A percentile compares a stretch with the other conserved stretches of the same genome.
Conservation (phyloP, 2,329 filamentous ascomycete species). For the Aureobasidium lini region DNA sequence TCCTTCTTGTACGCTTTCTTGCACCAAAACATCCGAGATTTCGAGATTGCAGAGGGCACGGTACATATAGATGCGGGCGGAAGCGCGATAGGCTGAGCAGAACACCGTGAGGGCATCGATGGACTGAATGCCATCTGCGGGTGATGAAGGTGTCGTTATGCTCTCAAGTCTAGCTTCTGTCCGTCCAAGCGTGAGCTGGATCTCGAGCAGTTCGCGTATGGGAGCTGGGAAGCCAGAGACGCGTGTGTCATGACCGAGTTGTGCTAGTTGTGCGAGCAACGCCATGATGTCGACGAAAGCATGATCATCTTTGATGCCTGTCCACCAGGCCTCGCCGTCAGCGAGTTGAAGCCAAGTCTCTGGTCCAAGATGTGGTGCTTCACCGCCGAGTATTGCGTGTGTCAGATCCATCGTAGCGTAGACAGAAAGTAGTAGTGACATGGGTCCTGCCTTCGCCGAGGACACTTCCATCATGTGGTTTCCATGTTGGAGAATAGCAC, state of each 20-base stretch:
- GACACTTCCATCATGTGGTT: not conserved
- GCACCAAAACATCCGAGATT: not conserved
- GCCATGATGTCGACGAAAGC: conserved; percentile 5
- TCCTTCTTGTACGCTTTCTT: conserved; percentile 5
- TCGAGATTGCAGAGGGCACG: not conserved
- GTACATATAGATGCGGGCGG: conserved; percentile 2
- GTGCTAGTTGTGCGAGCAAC: not conserved
- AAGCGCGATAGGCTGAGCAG: not conserved
- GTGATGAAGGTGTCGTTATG: not conserved
- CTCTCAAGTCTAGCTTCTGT: not conserved
- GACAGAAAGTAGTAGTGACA: not conserved
- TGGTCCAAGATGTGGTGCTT: not conserved
- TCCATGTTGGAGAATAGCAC: not conserved
- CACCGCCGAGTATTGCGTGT: not conserved
- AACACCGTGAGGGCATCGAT: not conserved
- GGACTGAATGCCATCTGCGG: not conserved
- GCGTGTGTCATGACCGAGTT: not conserved
- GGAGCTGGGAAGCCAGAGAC: not conserved
- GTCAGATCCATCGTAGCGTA: conserved; percentile 4
- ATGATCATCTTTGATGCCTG: not conserved
- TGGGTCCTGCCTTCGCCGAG: not conserved
- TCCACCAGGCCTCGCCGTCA: not conserved
- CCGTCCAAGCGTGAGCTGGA: not conserved
- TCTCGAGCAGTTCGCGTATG: not conserved
- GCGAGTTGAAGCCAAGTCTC: not conserved